phyloP scores from a whole-genome alignment of 176 grass and related monocot genomes.

The barley (Hordeum vulgare) region MorexV3_pseudomolecules_assembly NC_058518.1:467953421-467953920 shows the following conservation, averaged over 20 bases:
- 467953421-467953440: neutral
- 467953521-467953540: neutral
- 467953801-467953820: conserved; percentile 27
- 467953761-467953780: conserved; percentile 26
- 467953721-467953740: conserved; percentile 24
- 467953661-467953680: conserved; percentile 12
- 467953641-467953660: neutral
- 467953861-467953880: neutral
- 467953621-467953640: conserved; percentile 13
- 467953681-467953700: neutral
- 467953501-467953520: conserved; percentile 20
- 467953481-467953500: conserved; percentile 10
- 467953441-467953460: neutral
- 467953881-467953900: neutral
- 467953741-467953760: conserved; percentile 30
- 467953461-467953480: neutral
- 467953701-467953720: neutral
- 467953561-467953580: conserved; percentile 23
- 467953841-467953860: conserved; percentile 11
- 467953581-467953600: neutral
- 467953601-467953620: neutral
- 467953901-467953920: conserved; percentile 40
- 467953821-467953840: conserved; percentile 10
- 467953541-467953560: conserved; percentile 14
- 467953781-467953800: conserved; percentile 33